A percentile compares a stretch with the other conserved stretches of the same genome.
Conservation (phyloP, 1,284 basidiomycete genomes). For the Rhodotorula sp. region DNA sequence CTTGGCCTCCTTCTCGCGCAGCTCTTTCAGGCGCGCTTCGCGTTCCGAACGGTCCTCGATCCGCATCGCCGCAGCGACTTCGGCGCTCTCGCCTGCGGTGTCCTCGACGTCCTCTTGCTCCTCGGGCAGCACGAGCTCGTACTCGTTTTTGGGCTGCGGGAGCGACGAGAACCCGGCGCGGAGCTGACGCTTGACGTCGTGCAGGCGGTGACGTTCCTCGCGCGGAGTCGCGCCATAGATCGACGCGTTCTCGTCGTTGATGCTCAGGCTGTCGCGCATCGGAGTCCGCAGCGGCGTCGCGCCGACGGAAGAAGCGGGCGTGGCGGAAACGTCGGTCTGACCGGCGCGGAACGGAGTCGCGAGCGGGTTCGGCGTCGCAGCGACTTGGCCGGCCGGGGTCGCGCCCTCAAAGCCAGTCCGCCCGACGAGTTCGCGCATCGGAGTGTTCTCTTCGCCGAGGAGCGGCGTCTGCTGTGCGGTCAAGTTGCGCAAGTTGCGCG, state of each 20-base stretch:
- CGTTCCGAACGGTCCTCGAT: constrained; percentile 92
- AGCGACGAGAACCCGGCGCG: constrained; percentile 77
- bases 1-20: constrained; percentile 72
- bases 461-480: constrained; percentile 87
- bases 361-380: constrained; percentile 93
- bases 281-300: constrained; percentile 86
- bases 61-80: constrained; percentile 47
- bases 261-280: constrained; percentile 81
- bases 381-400: constrained; percentile 79
- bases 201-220: constrained; percentile 64
- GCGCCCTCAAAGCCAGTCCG: constrained; percentile 85
- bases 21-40: constrained; percentile 70
- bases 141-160: constrained; percentile 95
- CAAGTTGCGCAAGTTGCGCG: constrained; percentile 91
- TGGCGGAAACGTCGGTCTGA: constrained; percentile 58
- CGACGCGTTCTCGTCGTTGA: constrained; percentile 66
- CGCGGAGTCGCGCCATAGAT: constrained; percentile 67
- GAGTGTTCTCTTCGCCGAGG: constrained; percentile 94
- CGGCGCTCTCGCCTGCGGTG: constrained; percentile 35
- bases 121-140: constrained; percentile 88
- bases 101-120: constrained; percentile 61
- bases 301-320: constrained; percentile 59
- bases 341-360: constrained; percentile 69
- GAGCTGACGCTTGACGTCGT: constrained; percentile 68
- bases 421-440: constrained; percentile 67